Evolutionary conservation across 2,329 filamentous ascomycete species (phyloP).

Genomic region (Neofusicoccum kwambonambiense): DNA sequence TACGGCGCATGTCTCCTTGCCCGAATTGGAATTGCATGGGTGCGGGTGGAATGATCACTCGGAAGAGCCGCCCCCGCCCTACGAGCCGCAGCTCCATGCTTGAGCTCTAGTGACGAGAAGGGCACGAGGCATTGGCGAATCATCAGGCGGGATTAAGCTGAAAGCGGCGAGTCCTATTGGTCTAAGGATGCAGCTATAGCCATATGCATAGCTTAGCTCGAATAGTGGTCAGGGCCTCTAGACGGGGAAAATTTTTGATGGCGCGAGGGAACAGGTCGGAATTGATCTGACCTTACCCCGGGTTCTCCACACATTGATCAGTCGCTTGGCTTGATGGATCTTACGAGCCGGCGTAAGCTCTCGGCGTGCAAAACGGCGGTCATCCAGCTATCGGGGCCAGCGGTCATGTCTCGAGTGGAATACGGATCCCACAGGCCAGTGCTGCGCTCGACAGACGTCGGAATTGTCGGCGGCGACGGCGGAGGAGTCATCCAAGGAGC

Average conservation of each 20-base stretch:
- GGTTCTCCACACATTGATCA: constrained; percentile 9
- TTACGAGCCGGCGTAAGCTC: not conserved
- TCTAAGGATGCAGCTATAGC: not conserved
- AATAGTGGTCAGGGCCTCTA: not conserved
- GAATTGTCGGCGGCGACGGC: not conserved
- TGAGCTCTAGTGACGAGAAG: not conserved
- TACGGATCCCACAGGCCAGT: not conserved
- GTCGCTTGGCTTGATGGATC: not conserved
- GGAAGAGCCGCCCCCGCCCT: constrained; percentile 1
- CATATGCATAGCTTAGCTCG: not conserved
- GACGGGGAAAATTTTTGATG: not conserved
- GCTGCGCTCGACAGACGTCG: not conserved
- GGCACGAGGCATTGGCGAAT: not conserved
- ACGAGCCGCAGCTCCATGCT: not conserved
- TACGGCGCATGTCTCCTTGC: not conserved
- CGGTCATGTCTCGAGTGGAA: not conserved
- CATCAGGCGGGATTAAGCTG: not conserved
- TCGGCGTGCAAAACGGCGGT: not conserved
- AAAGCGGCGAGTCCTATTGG: constrained; percentile 1
- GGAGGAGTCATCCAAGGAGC: constrained; percentile 1
- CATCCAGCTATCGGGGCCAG: not conserved
- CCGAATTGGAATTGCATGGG: not conserved
- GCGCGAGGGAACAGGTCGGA: constrained; percentile 5
- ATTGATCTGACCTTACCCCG: constrained; percentile 7
- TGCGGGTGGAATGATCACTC: not conserved